Base-by-base conservation (phyloP, 2,329 filamentous ascomycete genomes). In the Dothideomycetes sp. region DNA sequence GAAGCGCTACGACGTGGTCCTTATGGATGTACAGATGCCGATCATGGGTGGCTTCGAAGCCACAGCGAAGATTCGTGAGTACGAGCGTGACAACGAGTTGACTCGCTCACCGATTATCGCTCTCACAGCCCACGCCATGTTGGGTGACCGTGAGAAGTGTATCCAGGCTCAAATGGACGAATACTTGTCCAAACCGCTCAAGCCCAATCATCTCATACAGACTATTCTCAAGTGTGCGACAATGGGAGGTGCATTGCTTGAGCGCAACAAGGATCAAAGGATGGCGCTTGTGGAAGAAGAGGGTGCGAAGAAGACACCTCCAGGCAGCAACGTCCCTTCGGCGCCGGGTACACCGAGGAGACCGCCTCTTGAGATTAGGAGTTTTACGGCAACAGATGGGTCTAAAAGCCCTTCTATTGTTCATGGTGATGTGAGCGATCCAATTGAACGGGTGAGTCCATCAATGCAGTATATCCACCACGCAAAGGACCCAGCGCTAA, bases 1-100 rank as follows among this genome's bases (percentile, higher is more conserved):
- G 59, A 89, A 83, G 65, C 82, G 85, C 58, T 98, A 93, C 60
- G 91, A 98, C 61, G 85, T 94, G 47, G 91, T 98, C 49, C 73
- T 98, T 34, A 98, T 98, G 91, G 91, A 98, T 58, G 91, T 98
- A 13, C 91, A 96, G 61, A 98, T 98, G 91, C 91, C 91, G n/a
- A 84, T 96, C 55, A 96, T 96, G 88, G 91, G 91, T 58, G 91
- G 91, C 31, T 96, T 98, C 58, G 91, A 98, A 64, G 88, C 91
- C 11, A 98, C 91, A 4, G 84, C 80, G 51, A 94, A 94, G 69
- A 98, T 98, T 51, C 79, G 91, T 54, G 87, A 95, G 60, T 96
- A 89, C 61, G 91, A 98, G 62, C 79, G 82, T 45, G 83, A 80
- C 49, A 76, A 85, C 51, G 81, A 80, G 41, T 74, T 85, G 23